These are phyloP conservation scores for Penicillium herquei DNA, from an alignment of 495 filamentous ascomycete genomes.

Conservation along the genomic window DNA sequence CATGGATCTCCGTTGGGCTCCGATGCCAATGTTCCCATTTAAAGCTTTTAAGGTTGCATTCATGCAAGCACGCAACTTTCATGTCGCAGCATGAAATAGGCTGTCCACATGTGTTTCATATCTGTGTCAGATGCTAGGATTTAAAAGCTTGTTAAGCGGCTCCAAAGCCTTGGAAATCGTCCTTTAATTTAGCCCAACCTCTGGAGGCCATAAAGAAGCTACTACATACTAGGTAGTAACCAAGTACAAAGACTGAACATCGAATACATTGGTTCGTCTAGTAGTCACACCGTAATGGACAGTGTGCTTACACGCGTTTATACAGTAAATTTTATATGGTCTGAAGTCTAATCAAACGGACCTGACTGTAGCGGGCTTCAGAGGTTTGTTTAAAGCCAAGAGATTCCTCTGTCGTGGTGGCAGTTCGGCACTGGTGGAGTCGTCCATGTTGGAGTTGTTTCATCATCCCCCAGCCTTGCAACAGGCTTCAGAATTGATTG, in stretches of 20 bases:
- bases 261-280: too few relatives aligned
- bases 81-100: neutral
- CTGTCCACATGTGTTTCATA: neutral
- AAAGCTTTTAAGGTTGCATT: neutral
- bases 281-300: too few relatives aligned
- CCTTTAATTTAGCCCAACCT: too few relatives aligned
- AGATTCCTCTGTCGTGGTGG: slow-evolving; percentile 1
- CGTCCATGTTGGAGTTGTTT: slow-evolving; percentile 24
- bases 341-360: too few relatives aligned
- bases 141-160: too few relatives aligned
- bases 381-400: neutral
- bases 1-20: neutral
- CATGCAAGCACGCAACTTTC: neutral
- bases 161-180: too few relatives aligned
- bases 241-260: too few relatives aligned
- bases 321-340: too few relatives aligned
- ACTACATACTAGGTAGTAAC: too few relatives aligned
- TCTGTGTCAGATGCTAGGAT: neutral
- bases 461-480: slow-evolving; percentile 19
- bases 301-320: too few relatives aligned
- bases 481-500: slow-evolving; percentile 25
- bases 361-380: too few relatives aligned
- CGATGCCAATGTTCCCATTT: neutral
- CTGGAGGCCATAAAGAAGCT: too few relatives aligned
- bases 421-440: slow-evolving; percentile 26